phyloP scores from a whole-genome alignment of 768 basidiomycete genomes.

The Hydnomerulius pinastri region DNA sequence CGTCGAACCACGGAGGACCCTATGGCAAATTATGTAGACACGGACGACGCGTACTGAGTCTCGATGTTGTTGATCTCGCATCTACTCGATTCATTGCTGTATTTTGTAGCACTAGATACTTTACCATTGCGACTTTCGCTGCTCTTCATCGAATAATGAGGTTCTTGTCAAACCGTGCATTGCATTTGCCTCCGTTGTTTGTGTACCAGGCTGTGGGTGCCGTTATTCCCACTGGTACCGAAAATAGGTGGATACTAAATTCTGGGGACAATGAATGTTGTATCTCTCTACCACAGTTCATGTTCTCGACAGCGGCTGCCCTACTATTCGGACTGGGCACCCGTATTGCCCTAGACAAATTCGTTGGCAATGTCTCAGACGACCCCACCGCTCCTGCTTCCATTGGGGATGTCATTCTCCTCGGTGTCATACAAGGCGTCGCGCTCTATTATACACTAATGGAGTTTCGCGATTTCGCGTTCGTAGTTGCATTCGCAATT shows the following conservation, averaged over 20 bases:
- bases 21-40: slow-evolving; percentile 89
- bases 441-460: slow-evolving; percentile 67
- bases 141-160: too few relatives aligned
- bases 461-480: slow-evolving; percentile 51
- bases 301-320: slow-evolving; percentile 61
- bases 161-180: too few relatives aligned
- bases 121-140: neutral
- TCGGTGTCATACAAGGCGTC: slow-evolving; percentile 76
- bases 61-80: neutral
- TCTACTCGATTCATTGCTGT: neutral
- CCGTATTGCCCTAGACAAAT: slow-evolving; percentile 65
- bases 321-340: slow-evolving; percentile 75
- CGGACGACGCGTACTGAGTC: slow-evolving; percentile 33
- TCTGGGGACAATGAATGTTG: slow-evolving; percentile 9
- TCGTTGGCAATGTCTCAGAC: slow-evolving; percentile 43
- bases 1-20: slow-evolving; percentile 78
- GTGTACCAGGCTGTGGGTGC: slow-evolving; percentile 4
- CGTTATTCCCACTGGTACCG: slow-evolving; percentile 16
- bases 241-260: slow-evolving; percentile 26
- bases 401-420: slow-evolving; percentile 61
- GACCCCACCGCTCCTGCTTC: slow-evolving; percentile 34
- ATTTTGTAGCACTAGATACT: slow-evolving; percentile 1
- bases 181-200: too few relatives aligned
- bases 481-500: slow-evolving; percentile 59
- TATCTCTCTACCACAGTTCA: slow-evolving; percentile 29